Percentiles rank a stretch among this genome's conserved stretches.
These are phyloP conservation scores for Plasmodiophora brassicae DNA, from an alignment of 208 protist species.

Conservation along the genomic window DNA sequence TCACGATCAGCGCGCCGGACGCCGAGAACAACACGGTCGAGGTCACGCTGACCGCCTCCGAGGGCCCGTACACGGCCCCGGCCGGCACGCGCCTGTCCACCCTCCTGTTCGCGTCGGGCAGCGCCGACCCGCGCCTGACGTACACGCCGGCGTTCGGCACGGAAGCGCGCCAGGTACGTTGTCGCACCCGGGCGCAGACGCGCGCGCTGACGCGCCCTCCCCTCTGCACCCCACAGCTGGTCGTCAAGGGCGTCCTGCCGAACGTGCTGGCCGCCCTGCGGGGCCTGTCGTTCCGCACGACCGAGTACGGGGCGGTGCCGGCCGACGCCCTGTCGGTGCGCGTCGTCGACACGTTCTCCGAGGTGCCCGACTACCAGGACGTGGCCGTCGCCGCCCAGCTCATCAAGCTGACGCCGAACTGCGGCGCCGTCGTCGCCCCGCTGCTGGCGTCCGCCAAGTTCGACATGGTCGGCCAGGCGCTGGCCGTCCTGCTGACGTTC, in stretches of 20 bases:
- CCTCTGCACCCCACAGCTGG: background rate
- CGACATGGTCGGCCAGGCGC: background rate
- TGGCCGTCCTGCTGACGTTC: background rate
- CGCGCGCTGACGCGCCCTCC: background rate
- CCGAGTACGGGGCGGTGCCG: background rate
- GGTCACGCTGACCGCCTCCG: background rate
- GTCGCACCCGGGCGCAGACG: background rate
- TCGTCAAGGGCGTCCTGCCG: background rate
- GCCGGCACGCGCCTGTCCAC: background rate
- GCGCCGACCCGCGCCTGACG: background rate
- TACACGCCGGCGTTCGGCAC: background rate
- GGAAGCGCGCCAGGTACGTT: background rate
- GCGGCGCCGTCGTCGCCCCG: background rate
- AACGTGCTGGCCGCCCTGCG: background rate
- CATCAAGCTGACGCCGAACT: background rate
- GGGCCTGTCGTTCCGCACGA: background rate
- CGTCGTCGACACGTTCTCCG: background rate
- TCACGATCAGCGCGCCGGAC: background rate
- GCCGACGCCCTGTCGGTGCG: background rate
- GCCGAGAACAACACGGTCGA: conserved; percentile 16
- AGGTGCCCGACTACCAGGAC: background rate
- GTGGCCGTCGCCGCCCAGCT: background rate
- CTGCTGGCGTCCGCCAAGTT: background rate
- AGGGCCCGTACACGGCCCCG: background rate
- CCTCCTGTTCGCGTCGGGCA: background rate